Base-by-base conservation (phyloP, 352 stramenopile species). In the Pythium chondricola region DNA sequence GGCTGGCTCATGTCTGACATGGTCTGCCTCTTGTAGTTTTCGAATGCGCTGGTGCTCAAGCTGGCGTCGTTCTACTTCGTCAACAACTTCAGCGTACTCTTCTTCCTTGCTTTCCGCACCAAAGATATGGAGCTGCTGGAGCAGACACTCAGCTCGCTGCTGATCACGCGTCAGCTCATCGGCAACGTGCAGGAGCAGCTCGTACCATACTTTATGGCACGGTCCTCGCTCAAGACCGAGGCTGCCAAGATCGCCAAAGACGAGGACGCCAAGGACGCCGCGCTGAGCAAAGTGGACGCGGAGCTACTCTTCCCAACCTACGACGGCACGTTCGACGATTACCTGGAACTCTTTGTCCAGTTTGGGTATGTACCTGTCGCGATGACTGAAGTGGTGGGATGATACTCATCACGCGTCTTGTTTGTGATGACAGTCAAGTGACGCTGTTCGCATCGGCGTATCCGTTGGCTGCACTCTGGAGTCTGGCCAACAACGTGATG, bases 51-150 rank as follows among this genome's bases (percentile, higher is more conserved):
- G 29, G 98, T 99, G 54, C 83, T 97, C 43, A 99, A 99, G 77
- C 81, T 98, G 5, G 97, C 97, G 52, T 84, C 96, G 33, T 99
- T 99, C 63, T 93, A 97, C 58, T 98, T 98, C 54, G 87, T 98
- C 18, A 98, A 97, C 74, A 97, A 98, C 74, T 98, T 98, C 59
- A 87, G 88, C 4, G 95, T 88, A 51, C 71, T 98, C 2, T 98
- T 98, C 63, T 98, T 98, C 66, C 85, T 98, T 53, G 88, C 89
- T 8, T 98, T 97, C 56, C 80, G 94, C 30, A 83, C 88, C 27
- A 75, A 77, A 18, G 74, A 90, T 42, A 88, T 92, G 76, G 74
- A 82, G 6, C 51, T 97, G 35, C 65, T 98, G 42, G 77, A 97
- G 58, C 89, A 97, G 52, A 95, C 86, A 16, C 69, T 89, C 47